phyloP scores from a whole-genome alignment of 805 yeast genomes.

The Pichia membranifaciens region DNA sequence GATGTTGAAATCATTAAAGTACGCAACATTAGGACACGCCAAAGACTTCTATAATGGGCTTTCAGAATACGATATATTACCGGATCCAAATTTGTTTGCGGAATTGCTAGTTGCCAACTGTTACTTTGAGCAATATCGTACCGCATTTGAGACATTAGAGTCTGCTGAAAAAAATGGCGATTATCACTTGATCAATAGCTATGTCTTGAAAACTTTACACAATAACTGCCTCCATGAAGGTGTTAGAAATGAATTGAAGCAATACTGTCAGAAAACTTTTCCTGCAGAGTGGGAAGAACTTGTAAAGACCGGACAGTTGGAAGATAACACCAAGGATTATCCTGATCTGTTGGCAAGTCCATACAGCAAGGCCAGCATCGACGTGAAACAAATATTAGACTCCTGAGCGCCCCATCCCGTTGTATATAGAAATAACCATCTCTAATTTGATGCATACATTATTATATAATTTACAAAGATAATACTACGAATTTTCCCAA shows the following conservation, averaged over 20 bases:
- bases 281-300: slow-evolving; percentile 35
- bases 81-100: slow-evolving; percentile 45
- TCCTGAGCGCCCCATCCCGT: background rate
- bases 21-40: slow-evolving; percentile 48
- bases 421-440: background rate
- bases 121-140: slow-evolving; percentile 52
- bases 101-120: slow-evolving; percentile 68
- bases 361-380: slow-evolving; percentile 16
- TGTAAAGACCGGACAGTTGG: slow-evolving; percentile 27
- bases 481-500: no score
- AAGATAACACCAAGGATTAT: slow-evolving; percentile 25
- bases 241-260: slow-evolving; percentile 31
- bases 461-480: no score
- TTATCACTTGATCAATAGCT: slow-evolving; percentile 34
- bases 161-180: slow-evolving; percentile 43
- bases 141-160: slow-evolving; percentile 48
- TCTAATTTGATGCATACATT: background rate
- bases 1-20: slow-evolving; percentile 59
- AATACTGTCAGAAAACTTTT: slow-evolving; percentile 36
- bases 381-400: slow-evolving; percentile 11
- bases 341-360: slow-evolving; percentile 29
- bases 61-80: slow-evolving; percentile 46
- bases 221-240: slow-evolving; percentile 38
- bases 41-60: slow-evolving; percentile 57
- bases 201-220: slow-evolving; percentile 42